Base-by-base conservation (phyloP, 2,329 filamentous ascomycete genomes). In the Dothiorella sarmentorum region DNA sequence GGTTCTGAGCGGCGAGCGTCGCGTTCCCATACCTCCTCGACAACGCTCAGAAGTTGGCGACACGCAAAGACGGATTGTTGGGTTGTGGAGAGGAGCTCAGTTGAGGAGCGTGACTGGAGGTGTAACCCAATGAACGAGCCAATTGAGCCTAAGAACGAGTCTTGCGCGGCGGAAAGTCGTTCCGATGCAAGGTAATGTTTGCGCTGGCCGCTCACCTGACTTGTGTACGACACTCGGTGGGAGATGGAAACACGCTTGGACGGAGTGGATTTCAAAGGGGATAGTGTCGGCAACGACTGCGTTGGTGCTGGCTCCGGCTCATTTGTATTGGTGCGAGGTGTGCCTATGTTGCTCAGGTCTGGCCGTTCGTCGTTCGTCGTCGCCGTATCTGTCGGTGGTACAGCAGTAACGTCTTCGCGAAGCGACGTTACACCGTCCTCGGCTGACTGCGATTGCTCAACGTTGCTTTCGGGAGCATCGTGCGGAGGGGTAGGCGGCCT, bases 71-170 rank as follows among this genome's bases (percentile, higher is more conserved):
- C 89, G 7, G 92, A 90, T 70, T 93, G 87, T 69, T 90, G 87
- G 47, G 95, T 93, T 15, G 90, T 91, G 10, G 86, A 76, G 29
- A 91, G 85, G 49, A 97, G 81, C 70, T 96, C 91, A 1, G 88
- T 85, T 7, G 91, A 88, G 7, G 91, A 94, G 62, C 94, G 88
- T n/a, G 92, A 94, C 71, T 97, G 91, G 61, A 97, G 80, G 72
- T 97, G 91, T 58, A 97, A 82, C 15, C 94, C 94, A 70, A 97
- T 93, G 71, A 97, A 96, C 4, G 91, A 95, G 52, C 90, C 93
- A 53, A 99, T 84, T 68, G 92, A 89, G 6, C 92, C 94, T 56
- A 99, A 78, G 68, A 97, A 96, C 7, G 84, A 85, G 75, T 97
- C 92, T 75, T 97, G 91, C 52, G 86, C 89, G 51, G 83, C 80